Evolutionary conservation across 306 rosid species (phyloP).

Genomic region (Pterocarpus macrocarpus): DNA sequence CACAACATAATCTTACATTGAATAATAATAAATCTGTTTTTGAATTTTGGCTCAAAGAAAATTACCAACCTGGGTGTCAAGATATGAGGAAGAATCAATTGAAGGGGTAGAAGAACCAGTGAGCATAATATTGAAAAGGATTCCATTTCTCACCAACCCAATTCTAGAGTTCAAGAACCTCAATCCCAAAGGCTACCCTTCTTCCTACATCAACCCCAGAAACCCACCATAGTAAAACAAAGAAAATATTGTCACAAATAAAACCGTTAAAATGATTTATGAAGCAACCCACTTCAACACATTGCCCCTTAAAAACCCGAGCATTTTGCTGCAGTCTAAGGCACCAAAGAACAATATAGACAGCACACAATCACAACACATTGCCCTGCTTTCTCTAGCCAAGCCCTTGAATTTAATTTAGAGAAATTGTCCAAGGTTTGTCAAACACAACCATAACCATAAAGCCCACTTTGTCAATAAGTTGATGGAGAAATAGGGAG

Average conservation of each 20-base stretch:
- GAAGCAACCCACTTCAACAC: too few relatives aligned
- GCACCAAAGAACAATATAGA: conserved; percentile 6
- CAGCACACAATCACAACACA: conserved; percentile 4
- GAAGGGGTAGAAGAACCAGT: conserved; percentile 60
- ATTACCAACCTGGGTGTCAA: conserved; percentile 63
- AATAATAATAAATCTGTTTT: background rate
- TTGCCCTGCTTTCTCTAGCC: conserved; percentile 11
- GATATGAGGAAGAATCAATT: conserved; percentile 63
- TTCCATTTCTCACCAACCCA: conserved; percentile 58
- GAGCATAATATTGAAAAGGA: conserved; percentile 71
- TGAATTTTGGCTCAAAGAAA: background rate
- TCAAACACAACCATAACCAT: background rate
- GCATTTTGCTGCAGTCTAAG: conserved; percentile 22
- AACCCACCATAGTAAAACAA: background rate
- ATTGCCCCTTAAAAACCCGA: background rate
- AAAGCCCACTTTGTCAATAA: background rate
- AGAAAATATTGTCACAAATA: background rate
- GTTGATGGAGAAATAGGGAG: conserved; percentile 13
- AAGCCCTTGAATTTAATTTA: conserved; percentile 19
- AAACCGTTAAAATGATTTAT: conserved; percentile 35
- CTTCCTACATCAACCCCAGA: conserved; percentile 58
- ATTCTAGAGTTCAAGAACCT: conserved; percentile 73
- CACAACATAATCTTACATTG: conserved; percentile 8
- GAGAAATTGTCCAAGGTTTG: conserved; percentile 5
- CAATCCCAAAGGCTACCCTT: conserved; percentile 89